Percentiles rank a stretch among this genome's conserved stretches.
Conservation (phyloP, 345 rosid genomes). For the Streptanthus diversifolius region DNA sequence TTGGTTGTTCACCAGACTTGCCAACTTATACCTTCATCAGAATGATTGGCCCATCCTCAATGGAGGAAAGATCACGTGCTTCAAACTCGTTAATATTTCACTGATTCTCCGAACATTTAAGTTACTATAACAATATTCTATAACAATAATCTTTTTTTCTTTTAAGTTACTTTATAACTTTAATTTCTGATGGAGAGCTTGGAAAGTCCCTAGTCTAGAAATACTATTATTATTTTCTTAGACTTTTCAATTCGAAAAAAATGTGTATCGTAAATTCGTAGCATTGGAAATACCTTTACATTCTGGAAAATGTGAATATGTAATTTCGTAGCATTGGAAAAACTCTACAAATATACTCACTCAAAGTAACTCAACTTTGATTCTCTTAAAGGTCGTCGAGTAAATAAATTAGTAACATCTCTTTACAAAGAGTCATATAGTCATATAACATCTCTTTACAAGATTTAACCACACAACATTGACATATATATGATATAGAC, state of each 20-base stretch:
- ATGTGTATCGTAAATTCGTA: too few relatives aligned
- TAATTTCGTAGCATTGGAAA: background rate
- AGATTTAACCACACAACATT: background rate
- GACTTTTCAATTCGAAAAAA: too few relatives aligned
- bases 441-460: background rate
- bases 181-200: background rate
- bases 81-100: too few relatives aligned
- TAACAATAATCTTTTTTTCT: background rate
- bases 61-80: too few relatives aligned
- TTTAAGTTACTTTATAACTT: background rate
- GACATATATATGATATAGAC: background rate
- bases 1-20: too few relatives aligned
- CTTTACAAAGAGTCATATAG: background rate
- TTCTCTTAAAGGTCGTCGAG: background rate
- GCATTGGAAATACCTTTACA: too few relatives aligned
- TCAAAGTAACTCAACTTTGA: background rate
- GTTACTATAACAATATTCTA: slow-evolving; percentile 17
- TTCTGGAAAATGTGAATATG: background rate
- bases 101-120: too few relatives aligned
- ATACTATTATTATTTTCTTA: background rate
- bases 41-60: too few relatives aligned
- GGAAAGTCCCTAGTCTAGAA: slow-evolving; percentile 12
- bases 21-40: too few relatives aligned
- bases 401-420: background rate
- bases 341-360: background rate